Base-by-base conservation (phyloP, 179 eudicot genomes). In the Silene coronaria region DNA sequence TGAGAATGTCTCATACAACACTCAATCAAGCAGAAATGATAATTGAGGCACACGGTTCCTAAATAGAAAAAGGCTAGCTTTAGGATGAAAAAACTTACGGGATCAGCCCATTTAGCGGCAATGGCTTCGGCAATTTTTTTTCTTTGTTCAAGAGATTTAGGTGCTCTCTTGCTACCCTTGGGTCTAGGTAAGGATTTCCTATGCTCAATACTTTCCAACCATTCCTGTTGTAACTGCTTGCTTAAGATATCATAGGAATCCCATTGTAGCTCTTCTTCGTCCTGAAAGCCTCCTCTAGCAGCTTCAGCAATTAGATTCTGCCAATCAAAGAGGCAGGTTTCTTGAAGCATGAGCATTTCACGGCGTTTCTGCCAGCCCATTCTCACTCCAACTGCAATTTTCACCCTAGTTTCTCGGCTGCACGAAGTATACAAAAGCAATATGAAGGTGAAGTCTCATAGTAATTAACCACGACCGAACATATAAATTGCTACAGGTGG, bases 41-140 rank as follows among this genome's bases (percentile, higher is more conserved):
- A 12, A 28, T 7, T 5, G n/a, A 71, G 51, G n/a, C 68, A 70
- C 60, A 36, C 2, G 6, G 7, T 34, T 55, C 17, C 11, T 64
- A 2, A 6, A 16, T 59, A 30, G 19, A 27, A 26, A 30, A 32
- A 45, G 45, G 10, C 12, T 30, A 38, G 38, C 12, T 6, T 28
- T 24, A 14, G 32, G 17, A 53, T 64, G 9, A 72, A 58, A 70
- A 48, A 26, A 34, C 93, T 87, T 87, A 92, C 97, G 70, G 96
- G 96, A 80, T 93, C 98, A 32, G 96, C 91, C 98, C 98, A 91
- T 82, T 92, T 92, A 68, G 96, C 96, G 76, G 89, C 84, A 79
- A 95, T 89, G 45, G 99, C 87, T 60, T 82, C 95, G 24, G 99
- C 85, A 73, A 95, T 90, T 85, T 88, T 92, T 86, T 80, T 85